Base-by-base conservation (phyloP, 1,284 basidiomycete species). In the Veloporphyrellus conicus region DNA sequence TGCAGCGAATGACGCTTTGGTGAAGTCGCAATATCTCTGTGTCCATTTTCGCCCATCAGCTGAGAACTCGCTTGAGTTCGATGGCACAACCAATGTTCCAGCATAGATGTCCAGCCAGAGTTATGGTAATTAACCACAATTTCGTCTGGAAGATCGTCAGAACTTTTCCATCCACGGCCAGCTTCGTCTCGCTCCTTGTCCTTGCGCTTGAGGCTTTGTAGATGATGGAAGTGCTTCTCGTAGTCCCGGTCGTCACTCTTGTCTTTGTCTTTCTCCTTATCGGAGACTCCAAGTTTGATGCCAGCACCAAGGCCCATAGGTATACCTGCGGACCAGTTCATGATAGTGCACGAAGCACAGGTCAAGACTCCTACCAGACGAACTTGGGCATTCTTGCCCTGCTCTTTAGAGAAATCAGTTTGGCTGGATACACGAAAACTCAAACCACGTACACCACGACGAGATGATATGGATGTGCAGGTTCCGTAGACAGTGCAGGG, bases 341-440 rank as follows among this genome's bases (percentile, higher is more conserved):
- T 27, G 42, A 28, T 53, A 12, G 35, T 34, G 12, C 31, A 20
- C 22, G 27, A 18, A 28, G 46, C 14, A 41, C 15, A 20, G 36
- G 25, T 27, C 34, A 15, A 18, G 11, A 41, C 38, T 37, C 43
- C 16, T 53, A 78, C 86, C 84, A 31, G 81, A 85, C 29, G 77
- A 70, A 23, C 82, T 85, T 6, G 87, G 87, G 59, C 87, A 90
- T 71, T 90, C 87, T 62, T 92, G 89, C 16, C 88, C 89, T 23
- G 88, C 89, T 48, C 85, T 88, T 54, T 27, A 48, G 28, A 38
- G 34, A 34, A 40, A 50, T 63, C 40, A 62, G 50, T 48, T 48
- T 44, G 44, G 42, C 25, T 27, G 43, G 20, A 18, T 18, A 42
- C n/a, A 45, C 52, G 45, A 34, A 31, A 48, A 43, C 29, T 3